These are phyloP conservation scores for Penicillium argentinense DNA, from an alignment of 495 filamentous ascomycete species.

Conservation along the genomic window DNA sequence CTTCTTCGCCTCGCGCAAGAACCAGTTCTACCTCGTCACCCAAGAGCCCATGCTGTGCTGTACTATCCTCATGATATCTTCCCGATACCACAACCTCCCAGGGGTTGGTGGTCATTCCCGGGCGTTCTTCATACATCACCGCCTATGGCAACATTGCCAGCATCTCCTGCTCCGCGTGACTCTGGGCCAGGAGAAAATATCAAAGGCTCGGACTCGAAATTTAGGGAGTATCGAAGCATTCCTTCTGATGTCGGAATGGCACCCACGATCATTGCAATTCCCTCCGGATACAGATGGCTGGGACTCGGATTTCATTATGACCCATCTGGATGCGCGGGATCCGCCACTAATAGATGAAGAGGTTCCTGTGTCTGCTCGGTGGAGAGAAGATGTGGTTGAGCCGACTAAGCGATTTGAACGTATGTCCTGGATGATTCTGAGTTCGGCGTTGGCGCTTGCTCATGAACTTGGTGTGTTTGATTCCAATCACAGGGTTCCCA, in stretches of 20 bases:
- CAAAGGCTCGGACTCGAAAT: constrained; percentile 28
- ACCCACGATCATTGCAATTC: constrained; percentile 39
- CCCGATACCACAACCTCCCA: constrained; percentile 34
- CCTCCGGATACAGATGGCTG: constrained; percentile 36
- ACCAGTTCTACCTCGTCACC: constrained; percentile 35
- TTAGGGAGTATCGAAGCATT: constrained; percentile 41
- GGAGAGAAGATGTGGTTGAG: constrained; percentile 36
- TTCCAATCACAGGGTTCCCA: not conserved
- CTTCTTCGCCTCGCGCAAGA: constrained; percentile 33
- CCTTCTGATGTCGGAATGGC: constrained; percentile 43
- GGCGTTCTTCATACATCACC: constrained; percentile 39
- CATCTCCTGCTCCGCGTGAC: constrained; percentile 39
- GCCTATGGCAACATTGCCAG: constrained; percentile 46
- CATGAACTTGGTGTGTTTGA: constrained; percentile 42
- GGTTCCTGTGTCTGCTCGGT: constrained; percentile 21
- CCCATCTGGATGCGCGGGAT: constrained; percentile 18
- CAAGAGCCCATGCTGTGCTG: constrained; percentile 43
- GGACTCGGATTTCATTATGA: constrained; percentile 28
- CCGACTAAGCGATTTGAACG: constrained; percentile 39
- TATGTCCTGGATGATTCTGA: constrained; percentile 46
- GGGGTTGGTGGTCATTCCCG: constrained; percentile 34
- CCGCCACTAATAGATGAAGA: constrained; percentile 17
- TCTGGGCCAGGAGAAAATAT: constrained; percentile 38
- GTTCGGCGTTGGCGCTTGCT: constrained; percentile 36
- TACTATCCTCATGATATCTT: constrained; percentile 42